Evolutionary conservation across 2,329 filamentous ascomycete species (phyloP).

Genomic region (Stagonosporopsis rhizophila): DNA sequence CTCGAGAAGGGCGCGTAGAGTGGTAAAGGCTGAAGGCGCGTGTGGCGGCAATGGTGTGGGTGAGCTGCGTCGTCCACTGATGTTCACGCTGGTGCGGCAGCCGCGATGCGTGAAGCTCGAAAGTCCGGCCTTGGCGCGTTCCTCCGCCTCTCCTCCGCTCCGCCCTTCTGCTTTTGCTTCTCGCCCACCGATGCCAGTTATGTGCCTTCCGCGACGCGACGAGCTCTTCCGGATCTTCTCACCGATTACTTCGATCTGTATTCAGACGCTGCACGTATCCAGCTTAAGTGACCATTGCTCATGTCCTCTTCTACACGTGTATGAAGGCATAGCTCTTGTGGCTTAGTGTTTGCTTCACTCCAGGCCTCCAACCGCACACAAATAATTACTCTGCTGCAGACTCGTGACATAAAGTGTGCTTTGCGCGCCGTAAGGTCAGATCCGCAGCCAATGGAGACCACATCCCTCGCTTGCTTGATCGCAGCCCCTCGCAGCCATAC

Average conservation of each 20-base stretch:
- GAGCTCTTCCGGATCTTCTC: conserved; percentile 3
- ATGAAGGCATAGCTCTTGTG: conserved; percentile 8
- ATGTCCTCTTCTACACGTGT: conserved; percentile 11
- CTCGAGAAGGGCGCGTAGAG: neutral
- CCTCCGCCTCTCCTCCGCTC: neutral
- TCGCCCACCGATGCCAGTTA: conserved; percentile 1
- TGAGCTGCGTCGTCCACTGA: neutral
- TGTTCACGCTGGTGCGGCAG: conserved; percentile 19
- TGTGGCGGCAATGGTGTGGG: conserved; percentile 1
- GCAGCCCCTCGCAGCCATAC: conserved; percentile 18
- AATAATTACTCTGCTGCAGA: conserved; percentile 13
- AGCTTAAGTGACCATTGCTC: conserved; percentile 1
- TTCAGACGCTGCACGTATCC: conserved; percentile 20
- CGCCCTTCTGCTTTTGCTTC: neutral
- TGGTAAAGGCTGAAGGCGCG: neutral
- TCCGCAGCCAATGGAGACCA: conserved; percentile 6
- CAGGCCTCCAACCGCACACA: conserved; percentile 15
- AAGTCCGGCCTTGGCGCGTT: conserved; percentile 26
- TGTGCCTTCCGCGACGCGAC: neutral
- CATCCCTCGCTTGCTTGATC: conserved; percentile 13
- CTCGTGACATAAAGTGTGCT: neutral
- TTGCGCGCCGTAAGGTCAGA: neutral
- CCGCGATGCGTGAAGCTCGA: conserved; percentile 30
- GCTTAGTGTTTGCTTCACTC: conserved; percentile 33
- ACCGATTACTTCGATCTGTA: conserved; percentile 18